phyloP scores from a whole-genome alignment of 192 early-diverging fungal species.

The Glomus cerebriforme region DNA sequence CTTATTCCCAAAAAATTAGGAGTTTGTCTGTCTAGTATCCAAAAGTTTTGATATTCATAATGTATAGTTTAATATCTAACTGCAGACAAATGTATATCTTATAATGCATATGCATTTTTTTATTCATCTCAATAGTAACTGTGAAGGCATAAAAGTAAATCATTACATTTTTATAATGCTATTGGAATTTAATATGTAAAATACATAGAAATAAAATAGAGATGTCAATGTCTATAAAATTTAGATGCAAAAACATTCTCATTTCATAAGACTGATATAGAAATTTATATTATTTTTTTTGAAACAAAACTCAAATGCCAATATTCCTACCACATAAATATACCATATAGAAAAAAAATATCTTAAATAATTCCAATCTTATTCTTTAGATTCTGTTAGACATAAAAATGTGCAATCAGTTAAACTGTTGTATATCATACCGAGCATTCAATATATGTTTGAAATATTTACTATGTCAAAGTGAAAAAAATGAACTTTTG shows the following conservation, averaged over 20 bases:
- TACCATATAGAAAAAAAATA: slow-evolving; percentile 21
- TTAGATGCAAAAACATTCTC: slow-evolving; percentile 30
- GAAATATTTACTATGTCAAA: no score
- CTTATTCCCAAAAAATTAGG: neutral
- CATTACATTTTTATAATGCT: slow-evolving; percentile 22
- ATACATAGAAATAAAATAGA: slow-evolving; percentile 23
- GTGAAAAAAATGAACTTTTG: no score
- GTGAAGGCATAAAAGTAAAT: slow-evolving; percentile 30
- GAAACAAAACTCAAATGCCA: slow-evolving; percentile 6
- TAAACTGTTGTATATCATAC: no score
- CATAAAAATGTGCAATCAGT: slow-evolving; percentile 32
- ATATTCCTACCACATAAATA: slow-evolving; percentile 16
- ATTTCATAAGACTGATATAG: slow-evolving; percentile 31
- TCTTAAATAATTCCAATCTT: slow-evolving; percentile 26
- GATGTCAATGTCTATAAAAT: slow-evolving; percentile 29
- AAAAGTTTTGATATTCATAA: slow-evolving; percentile 18
- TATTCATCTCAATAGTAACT: slow-evolving; percentile 1
- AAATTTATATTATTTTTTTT: slow-evolving; percentile 26
- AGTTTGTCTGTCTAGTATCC: neutral
- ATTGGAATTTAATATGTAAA: slow-evolving; percentile 32
- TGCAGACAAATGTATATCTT: slow-evolving; percentile 24
- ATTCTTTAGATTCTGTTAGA: slow-evolving; percentile 30
- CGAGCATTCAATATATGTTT: no score
- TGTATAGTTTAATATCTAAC: slow-evolving; percentile 27
- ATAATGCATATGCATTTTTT: slow-evolving; percentile 24